Evolutionary conservation across 805 yeast genomes (phyloP), one percentile per base, ranked within the genome.

Genomic region (Kuraishia hungarica): DNA sequence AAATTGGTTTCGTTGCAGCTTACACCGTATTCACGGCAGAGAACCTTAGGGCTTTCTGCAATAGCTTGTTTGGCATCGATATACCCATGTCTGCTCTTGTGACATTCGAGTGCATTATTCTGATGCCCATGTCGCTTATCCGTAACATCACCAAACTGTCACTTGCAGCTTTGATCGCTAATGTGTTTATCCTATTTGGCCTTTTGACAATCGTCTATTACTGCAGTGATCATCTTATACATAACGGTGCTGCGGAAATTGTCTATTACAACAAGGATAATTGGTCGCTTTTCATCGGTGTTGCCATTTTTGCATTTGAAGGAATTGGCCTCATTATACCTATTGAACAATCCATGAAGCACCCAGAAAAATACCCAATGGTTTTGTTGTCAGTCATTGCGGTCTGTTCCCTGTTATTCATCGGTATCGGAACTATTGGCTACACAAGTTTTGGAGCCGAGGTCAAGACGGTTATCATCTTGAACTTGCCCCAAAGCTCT

Each of bases 241-340:
- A 60, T 0, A 66, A 71, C 54, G 82, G 84, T 2, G 67, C 77
- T 0, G 83, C 83, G 1, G 83, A 80, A 2, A 74, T 87, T 35
- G 72, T 74, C 22, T 67, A 69, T 39, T 78, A 87, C 69, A 87
- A 87, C 66, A 58, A 72, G 29, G 72, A 76, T 3, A 76, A 76
- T 53, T 87, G 89, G 76, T 81, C 93, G 0, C 69, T 88, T 51
- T 87, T 87, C 63, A 83, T 87, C 53, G 96, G 96, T 8, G 89
- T 88, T 6, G 92, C 93, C 1, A 87, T 88, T 29, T 88, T 88
- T 72, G 90, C 94, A n/a, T 88, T 87, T 64, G 96, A 88, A 70
- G 96, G 96, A 1, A 87, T 88, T 56, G 94, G 96, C 0, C 72
- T 88, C 51, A 85, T 88, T 52, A 84, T 88, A 23, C 96, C 96